A percentile compares a stretch with the other conserved stretches of the same genome.
Evolutionary conservation across 2,329 filamentous ascomycete genomes (phyloP).

Genomic region (Neophaeococcomyces mojaviensis): DNA sequence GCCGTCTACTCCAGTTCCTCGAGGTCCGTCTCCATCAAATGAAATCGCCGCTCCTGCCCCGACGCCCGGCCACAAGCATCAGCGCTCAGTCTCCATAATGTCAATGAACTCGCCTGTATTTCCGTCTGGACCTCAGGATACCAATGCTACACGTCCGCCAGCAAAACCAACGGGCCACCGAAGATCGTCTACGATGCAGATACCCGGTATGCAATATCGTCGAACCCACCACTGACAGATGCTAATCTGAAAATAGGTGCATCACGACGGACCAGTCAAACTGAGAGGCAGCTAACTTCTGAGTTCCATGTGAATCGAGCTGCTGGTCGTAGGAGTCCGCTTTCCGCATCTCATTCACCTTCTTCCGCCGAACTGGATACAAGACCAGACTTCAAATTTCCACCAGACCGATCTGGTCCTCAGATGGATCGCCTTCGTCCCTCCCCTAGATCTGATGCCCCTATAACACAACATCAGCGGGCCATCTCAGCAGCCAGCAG

Average conservation of each 20-base stretch:
- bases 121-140: neutral
- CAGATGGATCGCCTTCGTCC: conserved; percentile 4
- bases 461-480: conserved; percentile 1
- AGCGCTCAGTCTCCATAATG: conserved; percentile 73
- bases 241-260: conserved; percentile 1
- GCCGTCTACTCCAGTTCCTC: conserved; percentile 27
- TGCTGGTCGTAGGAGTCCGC: conserved; percentile 15
- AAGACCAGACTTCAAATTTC: conserved; percentile 51
- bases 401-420: conserved; percentile 32
- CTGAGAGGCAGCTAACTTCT: conserved; percentile 3
- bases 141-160: neutral
- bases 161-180: conserved; percentile 11
- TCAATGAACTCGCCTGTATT: conserved; percentile 51
- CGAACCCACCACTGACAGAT: neutral
- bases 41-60: conserved; percentile 15
- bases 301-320: conserved; percentile 10
- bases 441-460: conserved; percentile 1
- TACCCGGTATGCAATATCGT: conserved; percentile 13
- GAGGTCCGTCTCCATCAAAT: conserved; percentile 16
- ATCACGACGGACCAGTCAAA: neutral
- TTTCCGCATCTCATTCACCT: conserved; percentile 12
- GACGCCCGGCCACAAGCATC: conserved; percentile 52
- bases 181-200: conserved; percentile 18
- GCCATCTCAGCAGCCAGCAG: conserved; percentile 3
- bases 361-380: conserved; percentile 35